These are phyloP conservation scores for Paraphoma sp. DNA, from an alignment of 2,329 filamentous ascomycete genomes.

Conservation along the genomic window DNA sequence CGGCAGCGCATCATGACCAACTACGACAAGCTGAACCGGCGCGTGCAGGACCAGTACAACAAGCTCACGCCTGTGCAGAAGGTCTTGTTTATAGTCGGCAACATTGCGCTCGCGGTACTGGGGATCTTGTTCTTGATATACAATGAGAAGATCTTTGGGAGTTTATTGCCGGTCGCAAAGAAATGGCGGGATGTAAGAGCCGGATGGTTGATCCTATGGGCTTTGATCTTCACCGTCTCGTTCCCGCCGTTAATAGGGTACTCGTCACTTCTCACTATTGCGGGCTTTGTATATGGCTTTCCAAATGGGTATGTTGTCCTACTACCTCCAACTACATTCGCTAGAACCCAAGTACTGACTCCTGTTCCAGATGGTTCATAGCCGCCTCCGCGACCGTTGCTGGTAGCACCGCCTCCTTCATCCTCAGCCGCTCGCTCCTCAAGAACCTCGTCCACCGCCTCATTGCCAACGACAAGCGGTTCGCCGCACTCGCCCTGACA, in stretches of 20 bases:
- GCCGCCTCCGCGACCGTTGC: conserved; percentile 78
- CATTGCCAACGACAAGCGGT: conserved; percentile 82
- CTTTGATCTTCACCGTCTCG: conserved; percentile 74
- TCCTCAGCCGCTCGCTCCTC: conserved; percentile 80
- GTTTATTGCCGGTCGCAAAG: conserved; percentile 74
- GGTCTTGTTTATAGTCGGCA: conserved; percentile 61
- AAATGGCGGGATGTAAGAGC: conserved; percentile 76
- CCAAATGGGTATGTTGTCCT: conserved; percentile 68
- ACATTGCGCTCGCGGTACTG: conserved; percentile 61
- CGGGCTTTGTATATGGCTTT: conserved; percentile 75
- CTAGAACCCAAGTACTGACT: conserved; percentile 1
- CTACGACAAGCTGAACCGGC: conserved; percentile 54
- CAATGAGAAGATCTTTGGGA: conserved; percentile 79
- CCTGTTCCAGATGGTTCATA: conserved; percentile 74
- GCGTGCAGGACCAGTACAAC: conserved; percentile 59
- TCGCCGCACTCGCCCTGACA: conserved; percentile 86
- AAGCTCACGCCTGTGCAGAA: conserved; percentile 68
- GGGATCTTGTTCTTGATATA: conserved; percentile 76
- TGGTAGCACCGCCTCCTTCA: conserved; percentile 80
- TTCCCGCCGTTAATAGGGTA: conserved; percentile 92
- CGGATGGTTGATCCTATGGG: conserved; percentile 79
- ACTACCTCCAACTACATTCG: conserved; percentile 36
- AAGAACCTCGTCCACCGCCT: conserved; percentile 79
- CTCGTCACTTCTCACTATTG: conserved; percentile 74
- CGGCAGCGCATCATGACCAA: conserved; percentile 51